These are phyloP conservation scores for Fusarium sp. DNA, from an alignment of 2,329 filamentous ascomycete species.

Conservation along the genomic window DNA sequence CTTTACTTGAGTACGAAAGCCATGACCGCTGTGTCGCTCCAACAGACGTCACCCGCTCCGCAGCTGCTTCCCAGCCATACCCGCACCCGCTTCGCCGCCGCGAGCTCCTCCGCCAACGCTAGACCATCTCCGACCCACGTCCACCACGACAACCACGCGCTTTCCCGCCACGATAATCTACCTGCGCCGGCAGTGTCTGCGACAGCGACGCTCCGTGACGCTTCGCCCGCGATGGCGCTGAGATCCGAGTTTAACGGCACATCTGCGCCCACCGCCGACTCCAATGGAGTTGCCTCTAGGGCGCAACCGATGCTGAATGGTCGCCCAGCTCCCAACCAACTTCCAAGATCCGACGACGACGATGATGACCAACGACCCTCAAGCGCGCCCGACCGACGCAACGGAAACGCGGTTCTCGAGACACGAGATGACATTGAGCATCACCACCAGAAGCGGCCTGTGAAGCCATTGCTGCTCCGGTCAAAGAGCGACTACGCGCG, in stretches of 20 bases:
- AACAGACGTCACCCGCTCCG: slow-evolving; percentile 46
- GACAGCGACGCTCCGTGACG: slow-evolving; percentile 36
- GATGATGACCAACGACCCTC: slow-evolving; percentile 57
- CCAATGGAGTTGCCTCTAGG: slow-evolving; percentile 40
- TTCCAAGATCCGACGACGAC: slow-evolving; percentile 41
- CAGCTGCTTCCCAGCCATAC: slow-evolving; percentile 36
- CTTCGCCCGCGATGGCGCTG: slow-evolving; percentile 48
- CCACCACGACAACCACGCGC: slow-evolving; percentile 41
- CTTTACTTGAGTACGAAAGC: slow-evolving; percentile 20
- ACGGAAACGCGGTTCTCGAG: slow-evolving; percentile 45
- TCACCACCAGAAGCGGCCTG: slow-evolving; percentile 53
- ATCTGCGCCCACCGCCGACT: slow-evolving; percentile 42
- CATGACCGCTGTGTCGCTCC: slow-evolving; percentile 44
- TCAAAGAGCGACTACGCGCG: slow-evolving; percentile 69
- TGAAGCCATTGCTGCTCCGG: slow-evolving; percentile 65
- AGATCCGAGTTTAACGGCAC: slow-evolving; percentile 50
- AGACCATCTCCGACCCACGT: slow-evolving; percentile 35
- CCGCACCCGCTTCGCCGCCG: slow-evolving; percentile 30
- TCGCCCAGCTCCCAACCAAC: slow-evolving; percentile 46
- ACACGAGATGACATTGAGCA: slow-evolving; percentile 50
- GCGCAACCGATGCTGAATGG: slow-evolving; percentile 46
- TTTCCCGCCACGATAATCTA: slow-evolving; percentile 30
- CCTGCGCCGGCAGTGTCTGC: slow-evolving; percentile 29
- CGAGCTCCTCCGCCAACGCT: slow-evolving; percentile 44
- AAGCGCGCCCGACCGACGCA: slow-evolving; percentile 60